A percentile compares a stretch with the other conserved stretches of the same genome.
These are phyloP conservation scores for Cladophialophora exuberans DNA, from an alignment of 2,329 filamentous ascomycete species.

Conservation along the genomic window DNA sequence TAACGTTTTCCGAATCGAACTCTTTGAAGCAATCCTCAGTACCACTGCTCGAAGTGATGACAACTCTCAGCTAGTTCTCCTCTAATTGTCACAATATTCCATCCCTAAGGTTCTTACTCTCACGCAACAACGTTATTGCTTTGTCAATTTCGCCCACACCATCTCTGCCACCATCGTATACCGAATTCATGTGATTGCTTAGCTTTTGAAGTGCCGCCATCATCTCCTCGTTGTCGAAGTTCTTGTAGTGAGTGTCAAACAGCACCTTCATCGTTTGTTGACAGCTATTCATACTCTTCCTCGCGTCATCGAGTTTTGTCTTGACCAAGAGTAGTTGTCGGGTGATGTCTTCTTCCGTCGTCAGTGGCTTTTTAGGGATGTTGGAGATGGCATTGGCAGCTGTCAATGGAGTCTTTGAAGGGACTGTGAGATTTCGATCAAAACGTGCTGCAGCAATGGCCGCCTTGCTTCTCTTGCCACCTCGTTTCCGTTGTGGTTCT, in stretches of 20 bases:
- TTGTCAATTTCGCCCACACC: conserved; percentile 22
- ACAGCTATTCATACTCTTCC: conserved; percentile 20
- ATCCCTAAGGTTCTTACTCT: neutral
- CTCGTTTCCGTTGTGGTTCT: neutral
- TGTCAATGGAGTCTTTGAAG: neutral
- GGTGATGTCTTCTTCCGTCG: conserved; percentile 7
- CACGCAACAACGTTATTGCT: conserved; percentile 13
- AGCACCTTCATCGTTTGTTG: conserved; percentile 25
- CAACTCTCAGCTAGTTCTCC: too few species aligned
- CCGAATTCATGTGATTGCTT: conserved; percentile 22
- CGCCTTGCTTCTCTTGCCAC: neutral
- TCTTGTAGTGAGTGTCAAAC: conserved; percentile 20
- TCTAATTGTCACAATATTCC: conserved; percentile 3
- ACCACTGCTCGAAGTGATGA: too few species aligned
- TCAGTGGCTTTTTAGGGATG: neutral
- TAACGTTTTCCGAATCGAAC: too few species aligned
- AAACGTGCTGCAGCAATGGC: neutral
- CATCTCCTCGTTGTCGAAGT: conserved; percentile 21
- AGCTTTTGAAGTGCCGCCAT: conserved; percentile 23
- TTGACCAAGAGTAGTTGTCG: conserved; percentile 24
- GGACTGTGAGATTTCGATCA: neutral
- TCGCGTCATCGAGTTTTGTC: conserved; percentile 17
- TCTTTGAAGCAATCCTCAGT: too few species aligned
- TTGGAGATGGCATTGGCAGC: neutral
- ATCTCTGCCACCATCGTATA: conserved; percentile 21